These are phyloP conservation scores for Kodamaea fukazawae DNA, from an alignment of 805 yeast genomes.

Conservation along the genomic window DNA sequence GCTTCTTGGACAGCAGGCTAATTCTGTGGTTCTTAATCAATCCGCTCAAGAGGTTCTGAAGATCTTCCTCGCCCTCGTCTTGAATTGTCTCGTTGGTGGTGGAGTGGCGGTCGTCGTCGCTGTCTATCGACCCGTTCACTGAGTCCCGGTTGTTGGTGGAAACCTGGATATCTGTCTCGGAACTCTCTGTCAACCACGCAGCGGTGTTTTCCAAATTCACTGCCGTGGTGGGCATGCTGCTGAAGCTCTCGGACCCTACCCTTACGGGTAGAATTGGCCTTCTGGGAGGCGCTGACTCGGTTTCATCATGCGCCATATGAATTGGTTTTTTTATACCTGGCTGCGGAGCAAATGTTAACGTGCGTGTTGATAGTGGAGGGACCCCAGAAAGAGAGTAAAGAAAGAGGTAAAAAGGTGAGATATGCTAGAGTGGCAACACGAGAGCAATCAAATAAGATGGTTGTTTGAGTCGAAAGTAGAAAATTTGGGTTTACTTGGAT, in stretches of 20 bases:
- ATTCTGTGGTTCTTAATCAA: conserved; percentile 17
- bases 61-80: conserved; percentile 19
- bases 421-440: too few relatives aligned
- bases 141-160: conserved; percentile 9
- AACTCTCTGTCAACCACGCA: conserved; percentile 4
- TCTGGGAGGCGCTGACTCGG: too few relatives aligned
- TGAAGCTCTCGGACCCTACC: not conserved
- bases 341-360: too few relatives aligned
- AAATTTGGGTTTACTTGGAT: too few relatives aligned
- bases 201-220: conserved; percentile 15
- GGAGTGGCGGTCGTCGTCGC: conserved; percentile 7
- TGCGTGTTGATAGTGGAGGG: too few relatives aligned
- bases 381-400: too few relatives aligned
- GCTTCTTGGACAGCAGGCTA: conserved; percentile 2
- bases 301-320: too few relatives aligned
- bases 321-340: too few relatives aligned
- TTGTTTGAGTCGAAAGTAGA: too few relatives aligned
- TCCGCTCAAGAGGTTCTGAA: conserved; percentile 22
- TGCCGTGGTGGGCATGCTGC: conserved; percentile 22
- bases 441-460: too few relatives aligned
- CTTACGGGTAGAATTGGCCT: too few relatives aligned
- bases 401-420: too few relatives aligned
- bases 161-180: conserved; percentile 4
- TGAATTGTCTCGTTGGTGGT: conserved; percentile 9
- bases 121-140: conserved; percentile 1